Conservation (phyloP, 352 stramenopile species). For the Phytophthora syringae region DNA sequence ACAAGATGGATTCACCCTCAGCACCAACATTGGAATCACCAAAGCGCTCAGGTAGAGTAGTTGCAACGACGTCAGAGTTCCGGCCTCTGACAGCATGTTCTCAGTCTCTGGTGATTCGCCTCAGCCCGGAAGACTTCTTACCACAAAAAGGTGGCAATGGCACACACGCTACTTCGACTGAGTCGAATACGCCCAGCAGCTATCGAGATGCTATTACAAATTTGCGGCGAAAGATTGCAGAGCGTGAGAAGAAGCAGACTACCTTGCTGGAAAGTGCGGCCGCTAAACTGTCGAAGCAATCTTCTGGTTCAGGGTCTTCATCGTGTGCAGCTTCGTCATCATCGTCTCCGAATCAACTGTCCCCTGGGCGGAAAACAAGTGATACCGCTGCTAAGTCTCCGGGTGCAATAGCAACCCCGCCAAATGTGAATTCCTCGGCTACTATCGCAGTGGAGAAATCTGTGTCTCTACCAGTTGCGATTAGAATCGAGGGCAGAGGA, state of each 20-base stretch:
- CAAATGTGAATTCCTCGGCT: constrained; percentile 12
- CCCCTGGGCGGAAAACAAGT: constrained; percentile 15
- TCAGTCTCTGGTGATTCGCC: constrained; percentile 74
- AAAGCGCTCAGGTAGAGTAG: constrained; percentile 1
- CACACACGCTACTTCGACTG: background rate
- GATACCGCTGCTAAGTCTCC: constrained; percentile 1
- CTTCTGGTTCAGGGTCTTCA: constrained; percentile 7
- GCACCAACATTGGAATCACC: background rate
- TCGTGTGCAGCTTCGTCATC: constrained; percentile 26
- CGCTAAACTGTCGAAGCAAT: constrained; percentile 21
- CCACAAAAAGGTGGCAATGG: constrained; percentile 27
- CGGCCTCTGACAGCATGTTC: constrained; percentile 67
- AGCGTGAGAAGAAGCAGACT: constrained; percentile 47
- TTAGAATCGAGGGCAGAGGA: background rate
- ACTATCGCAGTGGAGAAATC: background rate
- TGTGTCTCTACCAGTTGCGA: background rate
- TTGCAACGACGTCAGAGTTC: constrained; percentile 38
- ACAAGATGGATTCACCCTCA: constrained; percentile 1
- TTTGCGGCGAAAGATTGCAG: constrained; percentile 64
- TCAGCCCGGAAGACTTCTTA: constrained; percentile 63
- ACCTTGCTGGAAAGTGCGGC: constrained; percentile 26
- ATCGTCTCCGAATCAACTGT: constrained; percentile 7
- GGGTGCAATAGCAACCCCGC: background rate
- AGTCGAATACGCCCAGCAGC: constrained; percentile 10
- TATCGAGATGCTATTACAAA: constrained; percentile 52